Evolutionary conservation across 2,329 filamentous ascomycete species (phyloP).

Genomic region (Ophiostoma piceae): DNA sequence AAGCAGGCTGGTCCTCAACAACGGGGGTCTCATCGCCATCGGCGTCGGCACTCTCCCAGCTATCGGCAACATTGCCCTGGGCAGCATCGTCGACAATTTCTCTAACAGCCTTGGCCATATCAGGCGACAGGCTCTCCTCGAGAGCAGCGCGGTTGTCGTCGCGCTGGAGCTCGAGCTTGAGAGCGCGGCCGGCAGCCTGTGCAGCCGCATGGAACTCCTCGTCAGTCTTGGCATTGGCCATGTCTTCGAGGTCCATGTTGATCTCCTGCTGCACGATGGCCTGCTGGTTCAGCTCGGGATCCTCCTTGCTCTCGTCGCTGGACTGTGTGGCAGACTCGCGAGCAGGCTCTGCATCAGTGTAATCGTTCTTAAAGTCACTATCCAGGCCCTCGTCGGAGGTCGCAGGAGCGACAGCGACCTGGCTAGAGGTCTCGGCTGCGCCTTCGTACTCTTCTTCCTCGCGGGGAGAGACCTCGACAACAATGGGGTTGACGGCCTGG

Average conservation of each 20-base stretch:
- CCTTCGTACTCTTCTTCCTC: not conserved
- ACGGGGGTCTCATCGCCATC: conserved; percentile 51
- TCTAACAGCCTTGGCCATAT: conserved; percentile 46
- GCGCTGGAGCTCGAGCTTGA: conserved; percentile 52
- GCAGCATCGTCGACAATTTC: conserved; percentile 53
- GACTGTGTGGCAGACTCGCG: conserved; percentile 55
- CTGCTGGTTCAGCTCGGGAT: conserved; percentile 45
- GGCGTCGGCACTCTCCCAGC: conserved; percentile 82
- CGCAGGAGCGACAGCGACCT: not conserved
- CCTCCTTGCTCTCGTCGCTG: conserved; percentile 53
- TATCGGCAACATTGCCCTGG: conserved; percentile 66
- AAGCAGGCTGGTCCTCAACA: conserved; percentile 58
- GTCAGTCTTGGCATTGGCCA: conserved; percentile 48
- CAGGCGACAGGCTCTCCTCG: conserved; percentile 49
- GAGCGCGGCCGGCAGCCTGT: conserved; percentile 42
- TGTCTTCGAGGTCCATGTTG: conserved; percentile 44
- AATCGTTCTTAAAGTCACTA: conserved; percentile 36
- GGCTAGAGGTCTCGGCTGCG: not conserved
- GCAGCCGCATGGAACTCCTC: conserved; percentile 50
- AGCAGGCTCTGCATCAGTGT: conserved; percentile 67
- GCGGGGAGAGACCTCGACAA: conserved; percentile 2
- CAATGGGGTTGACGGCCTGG: not conserved
- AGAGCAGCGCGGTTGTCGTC: conserved; percentile 48
- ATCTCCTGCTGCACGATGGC: conserved; percentile 35
- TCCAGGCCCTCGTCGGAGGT: not conserved